Conservation (phyloP, 192 early-diverging fungal genomes). For the Endogone sp. region DNA sequence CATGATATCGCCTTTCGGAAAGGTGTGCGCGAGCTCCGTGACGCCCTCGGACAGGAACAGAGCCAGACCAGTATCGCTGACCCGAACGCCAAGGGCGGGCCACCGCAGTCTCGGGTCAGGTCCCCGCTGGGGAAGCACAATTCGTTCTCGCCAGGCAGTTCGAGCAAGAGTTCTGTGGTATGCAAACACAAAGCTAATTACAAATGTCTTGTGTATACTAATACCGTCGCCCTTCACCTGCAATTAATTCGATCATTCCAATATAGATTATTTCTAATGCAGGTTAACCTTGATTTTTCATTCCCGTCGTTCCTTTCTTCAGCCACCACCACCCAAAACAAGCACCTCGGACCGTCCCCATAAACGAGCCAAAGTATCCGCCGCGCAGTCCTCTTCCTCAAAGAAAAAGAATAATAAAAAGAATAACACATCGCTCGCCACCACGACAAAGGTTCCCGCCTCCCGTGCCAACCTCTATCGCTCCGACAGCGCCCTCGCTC, state of each 20-base stretch:
- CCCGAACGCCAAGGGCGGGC: constrained; percentile 20
- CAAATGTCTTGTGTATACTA: background rate
- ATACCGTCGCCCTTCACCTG: background rate
- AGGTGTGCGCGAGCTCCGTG: constrained; percentile 39
- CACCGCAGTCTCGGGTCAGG: constrained; percentile 24
- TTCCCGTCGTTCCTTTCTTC: background rate
- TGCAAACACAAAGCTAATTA: background rate
- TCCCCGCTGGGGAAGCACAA: constrained; percentile 12
- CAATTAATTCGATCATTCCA: background rate
- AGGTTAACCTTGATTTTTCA: background rate
- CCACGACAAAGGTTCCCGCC: constrained; percentile 9
- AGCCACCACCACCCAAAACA: background rate
- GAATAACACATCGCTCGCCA: no score
- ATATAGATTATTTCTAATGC: background rate
- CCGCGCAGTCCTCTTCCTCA: background rate
- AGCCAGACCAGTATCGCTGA: constrained; percentile 21
- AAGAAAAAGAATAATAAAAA: constrained; percentile 6
- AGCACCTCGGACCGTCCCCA: background rate
- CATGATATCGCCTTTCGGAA: constrained; percentile 46
- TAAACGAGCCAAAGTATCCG: no score
- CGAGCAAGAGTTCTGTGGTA: background rate
- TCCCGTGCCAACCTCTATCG: constrained; percentile 24
- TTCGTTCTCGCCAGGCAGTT: background rate
- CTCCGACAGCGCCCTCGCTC: constrained; percentile 21
- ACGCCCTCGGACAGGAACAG: constrained; percentile 24